Base-by-base conservation (phyloP, 352 stramenopile species). In the Saprolegnia parasitica region DNA sequence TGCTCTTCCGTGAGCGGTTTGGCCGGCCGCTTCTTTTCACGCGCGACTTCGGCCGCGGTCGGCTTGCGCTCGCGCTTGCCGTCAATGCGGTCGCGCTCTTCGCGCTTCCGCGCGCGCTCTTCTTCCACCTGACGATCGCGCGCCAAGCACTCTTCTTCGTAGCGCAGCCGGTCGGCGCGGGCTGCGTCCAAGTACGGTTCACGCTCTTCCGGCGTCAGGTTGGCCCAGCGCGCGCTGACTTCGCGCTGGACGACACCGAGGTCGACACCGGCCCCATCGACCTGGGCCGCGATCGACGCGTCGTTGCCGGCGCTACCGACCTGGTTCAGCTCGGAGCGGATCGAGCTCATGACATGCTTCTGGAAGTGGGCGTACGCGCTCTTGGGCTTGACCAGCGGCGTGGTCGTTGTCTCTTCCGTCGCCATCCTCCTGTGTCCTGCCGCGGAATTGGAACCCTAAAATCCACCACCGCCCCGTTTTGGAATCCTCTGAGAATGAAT, bases 61-160 rank as follows among this genome's bases (percentile, higher is more conserved):
- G 80, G 82, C 70, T 95, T 95, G 60, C 87, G 84, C 65, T 93
- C 86, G 40, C 86, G 86, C 71, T 89, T 91, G 72, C 86, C 86
- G n/a, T 95, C 83, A 1, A 92, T 83, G 20, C 68, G 77, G 46
- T 90, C 83, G 71, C 89, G 63, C 47, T 93, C 85, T 11, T 93
- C 81, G 20, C 85, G 76, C 74, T 92, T 93, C 46, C 79, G 75
- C 54, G 88, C 84, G 42, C 83, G 87, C 50, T 89, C 81, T 46
- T 63, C 74, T 65, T 93, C 85, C 56, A 95, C 84, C 45, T 87
- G 74, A 45, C 85, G 73, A 72, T 95, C 87, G 3, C 85, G 79
- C n/a, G 74, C 72, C 45, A 83, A 81, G 63, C 83, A 93, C 55
- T 91, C 85, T 40, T 87, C 81, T 6, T 93, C 85, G 67, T 88